Conservation (phyloP, 2,329 filamentous ascomycete species). For the Mycogone perniciosa region DNA sequence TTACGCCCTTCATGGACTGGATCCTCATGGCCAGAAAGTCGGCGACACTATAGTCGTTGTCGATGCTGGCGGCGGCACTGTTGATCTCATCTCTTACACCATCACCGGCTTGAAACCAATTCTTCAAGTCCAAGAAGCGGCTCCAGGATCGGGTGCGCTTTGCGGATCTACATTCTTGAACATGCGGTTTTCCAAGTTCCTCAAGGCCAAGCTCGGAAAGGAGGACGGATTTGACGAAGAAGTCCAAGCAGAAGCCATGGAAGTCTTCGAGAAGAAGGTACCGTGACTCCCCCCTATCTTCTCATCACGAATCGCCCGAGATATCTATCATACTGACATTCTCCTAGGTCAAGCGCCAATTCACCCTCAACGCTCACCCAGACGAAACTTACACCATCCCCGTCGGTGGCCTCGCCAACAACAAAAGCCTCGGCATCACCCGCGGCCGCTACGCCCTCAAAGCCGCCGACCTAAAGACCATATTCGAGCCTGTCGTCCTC, state of each 20-base stretch:
- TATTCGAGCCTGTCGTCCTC: constrained; percentile 39
- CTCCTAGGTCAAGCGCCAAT: constrained; percentile 7
- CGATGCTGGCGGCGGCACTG: constrained; percentile 46
- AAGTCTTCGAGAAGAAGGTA: constrained; percentile 36
- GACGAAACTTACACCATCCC: constrained; percentile 30
- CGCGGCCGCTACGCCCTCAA: constrained; percentile 32
- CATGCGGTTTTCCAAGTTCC: constrained; percentile 36
- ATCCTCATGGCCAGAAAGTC: constrained; percentile 32
- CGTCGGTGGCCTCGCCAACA: constrained; percentile 35
- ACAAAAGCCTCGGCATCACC: constrained; percentile 31
- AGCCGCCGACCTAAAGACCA: constrained; percentile 32
- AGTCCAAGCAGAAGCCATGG: constrained; percentile 33
- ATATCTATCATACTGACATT: not conserved
- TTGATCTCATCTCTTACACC: constrained; percentile 46
- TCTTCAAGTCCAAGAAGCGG: constrained; percentile 39
- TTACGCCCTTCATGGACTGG: constrained; percentile 36
- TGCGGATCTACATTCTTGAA: constrained; percentile 43
- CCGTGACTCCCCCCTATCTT: not conserved
- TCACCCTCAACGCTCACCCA: constrained; percentile 2
- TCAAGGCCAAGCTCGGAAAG: constrained; percentile 33
- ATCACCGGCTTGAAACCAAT: constrained; percentile 37
- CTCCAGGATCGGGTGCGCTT: constrained; percentile 38
- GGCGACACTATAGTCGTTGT: constrained; percentile 45
- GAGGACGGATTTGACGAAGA: constrained; percentile 35
- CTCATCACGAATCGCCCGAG: not conserved